Evolutionary conservation across 148 eudicot species (phyloP).

Genomic region (Fagopyrum tataricum): DNA sequence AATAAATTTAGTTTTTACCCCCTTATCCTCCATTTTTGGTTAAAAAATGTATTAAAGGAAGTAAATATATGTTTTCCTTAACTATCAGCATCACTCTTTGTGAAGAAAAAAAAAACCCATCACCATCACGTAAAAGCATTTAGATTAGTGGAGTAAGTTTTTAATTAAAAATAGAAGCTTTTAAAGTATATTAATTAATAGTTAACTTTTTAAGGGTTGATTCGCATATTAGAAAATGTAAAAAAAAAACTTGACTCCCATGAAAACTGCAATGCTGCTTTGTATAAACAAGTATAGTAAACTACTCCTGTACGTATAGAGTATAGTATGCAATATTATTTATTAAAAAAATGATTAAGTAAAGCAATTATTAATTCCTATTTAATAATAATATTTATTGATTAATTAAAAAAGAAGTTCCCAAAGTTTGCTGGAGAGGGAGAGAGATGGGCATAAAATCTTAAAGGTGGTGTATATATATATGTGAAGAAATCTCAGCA

Average conservation of each 20-base stretch:
- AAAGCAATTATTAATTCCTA: not conserved
- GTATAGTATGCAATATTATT: not conserved
- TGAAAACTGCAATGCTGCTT: too few species aligned
- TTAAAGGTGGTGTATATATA: slow-evolving; percentile 9
- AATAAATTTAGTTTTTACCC: not conserved
- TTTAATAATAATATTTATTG: not conserved
- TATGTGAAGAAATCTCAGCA: slow-evolving; percentile 1
- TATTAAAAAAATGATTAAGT: not conserved
- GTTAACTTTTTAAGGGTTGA: too few species aligned
- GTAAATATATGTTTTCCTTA: not conserved
- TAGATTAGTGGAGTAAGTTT: too few species aligned
- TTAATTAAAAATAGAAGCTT: too few species aligned
- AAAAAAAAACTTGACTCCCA: too few species aligned
- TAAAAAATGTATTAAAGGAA: too few species aligned
- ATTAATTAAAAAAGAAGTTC: slow-evolving; percentile 16
- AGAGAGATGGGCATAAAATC: slow-evolving; percentile 13
- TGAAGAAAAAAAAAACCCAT: too few species aligned
- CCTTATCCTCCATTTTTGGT: not conserved
- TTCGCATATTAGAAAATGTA: too few species aligned
- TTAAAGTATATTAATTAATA: too few species aligned
- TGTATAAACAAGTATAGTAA: too few species aligned
- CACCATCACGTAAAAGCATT: not conserved
- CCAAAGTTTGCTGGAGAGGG: slow-evolving; percentile 12
- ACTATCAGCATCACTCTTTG: slow-evolving; percentile 4
- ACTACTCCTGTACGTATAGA: not conserved